Conservation (phyloP, 805 yeast species). For the Candida palmyrensis region DNA sequence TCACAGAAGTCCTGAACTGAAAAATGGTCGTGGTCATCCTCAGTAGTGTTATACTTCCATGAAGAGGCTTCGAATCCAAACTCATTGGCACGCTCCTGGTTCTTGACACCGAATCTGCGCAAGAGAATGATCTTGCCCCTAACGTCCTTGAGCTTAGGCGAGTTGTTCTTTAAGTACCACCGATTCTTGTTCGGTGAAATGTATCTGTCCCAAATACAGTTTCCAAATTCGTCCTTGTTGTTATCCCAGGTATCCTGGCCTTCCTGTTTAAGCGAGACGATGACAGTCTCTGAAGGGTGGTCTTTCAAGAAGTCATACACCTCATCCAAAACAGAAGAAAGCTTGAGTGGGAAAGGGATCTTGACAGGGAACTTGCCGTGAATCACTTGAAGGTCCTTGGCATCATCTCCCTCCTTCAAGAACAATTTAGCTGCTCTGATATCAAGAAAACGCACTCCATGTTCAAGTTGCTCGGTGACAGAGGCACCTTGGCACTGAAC, state of each 20-base stretch:
- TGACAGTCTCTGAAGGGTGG: slow-evolving; percentile 54
- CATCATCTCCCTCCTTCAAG: slow-evolving; percentile 43
- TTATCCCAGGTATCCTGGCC: slow-evolving; percentile 65
- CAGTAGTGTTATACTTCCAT: slow-evolving; percentile 63
- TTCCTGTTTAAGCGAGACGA: slow-evolving; percentile 70
- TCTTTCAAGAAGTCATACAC: slow-evolving; percentile 51
- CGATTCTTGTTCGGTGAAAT: slow-evolving; percentile 43
- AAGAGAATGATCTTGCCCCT: slow-evolving; percentile 66
- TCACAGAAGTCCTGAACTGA: slow-evolving; percentile 76
- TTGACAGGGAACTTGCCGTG: slow-evolving; percentile 77
- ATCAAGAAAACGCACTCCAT: slow-evolving; percentile 76
- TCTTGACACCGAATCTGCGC: slow-evolving; percentile 63
- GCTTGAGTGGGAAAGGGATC: slow-evolving; percentile 50
- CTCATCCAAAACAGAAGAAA: slow-evolving; percentile 49
- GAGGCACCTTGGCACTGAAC: slow-evolving; percentile 70
- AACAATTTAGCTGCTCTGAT: slow-evolving; percentile 58
- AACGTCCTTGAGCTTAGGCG: slow-evolving; percentile 57
- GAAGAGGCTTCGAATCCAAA: slow-evolving; percentile 65
- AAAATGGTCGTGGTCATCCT: slow-evolving; percentile 57
- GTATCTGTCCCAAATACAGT: slow-evolving; percentile 54
- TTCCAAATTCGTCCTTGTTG: slow-evolving; percentile 58
- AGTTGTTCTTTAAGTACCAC: slow-evolving; percentile 54
- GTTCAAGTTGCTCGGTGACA: slow-evolving; percentile 54
- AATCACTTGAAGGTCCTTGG: slow-evolving; percentile 56
- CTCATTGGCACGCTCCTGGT: slow-evolving; percentile 34